Evolutionary conservation across 2,329 filamentous ascomycete genomes (phyloP).

Genomic region (Tolypocladium capitatum): DNA sequence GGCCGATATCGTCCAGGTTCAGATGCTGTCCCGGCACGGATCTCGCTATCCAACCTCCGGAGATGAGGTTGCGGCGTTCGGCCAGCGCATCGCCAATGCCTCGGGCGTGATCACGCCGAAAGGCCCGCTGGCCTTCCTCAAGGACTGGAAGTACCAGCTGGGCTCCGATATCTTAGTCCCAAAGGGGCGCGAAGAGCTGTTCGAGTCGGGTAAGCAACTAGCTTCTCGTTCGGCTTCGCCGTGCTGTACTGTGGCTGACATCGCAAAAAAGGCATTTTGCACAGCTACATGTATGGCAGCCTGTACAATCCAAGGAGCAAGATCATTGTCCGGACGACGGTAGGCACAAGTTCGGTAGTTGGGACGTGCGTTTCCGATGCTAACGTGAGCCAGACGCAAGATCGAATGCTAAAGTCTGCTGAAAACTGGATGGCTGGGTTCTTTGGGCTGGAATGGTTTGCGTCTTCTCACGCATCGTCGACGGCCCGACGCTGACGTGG

Average conservation of each 20-base stretch:
- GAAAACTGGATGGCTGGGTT: slow-evolving; percentile 71
- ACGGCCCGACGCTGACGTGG: background rate
- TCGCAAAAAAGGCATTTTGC: slow-evolving; percentile 38
- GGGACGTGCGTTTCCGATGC: background rate
- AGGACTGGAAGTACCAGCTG: slow-evolving; percentile 54
- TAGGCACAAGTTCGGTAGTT: slow-evolving; percentile 11
- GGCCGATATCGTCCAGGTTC: slow-evolving; percentile 55
- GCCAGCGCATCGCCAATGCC: slow-evolving; percentile 42
- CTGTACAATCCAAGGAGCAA: slow-evolving; percentile 61
- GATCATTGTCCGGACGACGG: slow-evolving; percentile 58
- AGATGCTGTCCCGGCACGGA: slow-evolving; percentile 62
- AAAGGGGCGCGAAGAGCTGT: slow-evolving; percentile 59
- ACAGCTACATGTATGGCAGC: slow-evolving; percentile 59
- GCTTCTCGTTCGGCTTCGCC: background rate
- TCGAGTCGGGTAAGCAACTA: slow-evolving; percentile 38
- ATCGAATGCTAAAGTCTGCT: slow-evolving; percentile 63
- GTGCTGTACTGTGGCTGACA: background rate
- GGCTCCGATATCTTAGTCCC: slow-evolving; percentile 61
- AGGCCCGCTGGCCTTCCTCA: slow-evolving; percentile 51
- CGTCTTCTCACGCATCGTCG: background rate
- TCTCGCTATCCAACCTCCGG: slow-evolving; percentile 56
- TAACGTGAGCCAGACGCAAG: slow-evolving; percentile 41
- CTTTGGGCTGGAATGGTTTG: slow-evolving; percentile 57
- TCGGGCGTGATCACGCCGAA: slow-evolving; percentile 39
- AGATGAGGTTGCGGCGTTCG: slow-evolving; percentile 40